Base-by-base conservation (phyloP, 345 rosid species). In the Conringia planisiliqua region DNA sequence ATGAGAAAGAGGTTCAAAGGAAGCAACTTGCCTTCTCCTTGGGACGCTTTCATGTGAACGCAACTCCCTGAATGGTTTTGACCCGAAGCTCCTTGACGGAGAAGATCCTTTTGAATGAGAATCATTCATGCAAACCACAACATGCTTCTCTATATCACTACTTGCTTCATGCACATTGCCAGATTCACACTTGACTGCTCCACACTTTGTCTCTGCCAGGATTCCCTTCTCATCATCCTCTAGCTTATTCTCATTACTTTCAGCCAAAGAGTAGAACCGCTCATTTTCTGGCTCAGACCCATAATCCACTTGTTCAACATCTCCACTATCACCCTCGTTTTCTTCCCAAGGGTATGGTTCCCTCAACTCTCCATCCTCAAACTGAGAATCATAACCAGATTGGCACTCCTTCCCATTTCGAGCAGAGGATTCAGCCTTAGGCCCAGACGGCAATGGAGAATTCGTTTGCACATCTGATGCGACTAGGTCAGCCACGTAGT, bases 321-420 rank as follows among this genome's bases (percentile, higher is more conserved):
- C 88, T 10, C 63, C 72, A 7, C 26, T 69, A 20, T 79, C 76
- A 14, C 62, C 79, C 38, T 72, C 83, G 36, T 62, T 69, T 50
- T 83, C 86, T 62, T 80, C 87, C 88, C 85, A 85, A 26, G 47
- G 80, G 64, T 80, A 84, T 5, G 85, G 68, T 51, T 88, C 92
- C 62, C 88, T 83, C 79, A 88, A 81, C 66, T 88, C 93, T 32
- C 93, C 93, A 58, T 88, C 93, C 81, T 88, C 93, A 71, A 86
- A 85, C 75, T 86, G 90, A 18, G 93, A 88, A 36, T 88, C 93
- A 81, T 85, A 85, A 70, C 87, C 90, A 79, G 82, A 81, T 76
- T 83, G 85, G 43, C 55, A 73, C 16, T 81, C 88, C 40, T 43
- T 29, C 2, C 56, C 55, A 16, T 62, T 81, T 62, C 29, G 72